phyloP scores from a whole-genome alignment of 345 rosid genomes.

The Moringa oleifera region DNA sequence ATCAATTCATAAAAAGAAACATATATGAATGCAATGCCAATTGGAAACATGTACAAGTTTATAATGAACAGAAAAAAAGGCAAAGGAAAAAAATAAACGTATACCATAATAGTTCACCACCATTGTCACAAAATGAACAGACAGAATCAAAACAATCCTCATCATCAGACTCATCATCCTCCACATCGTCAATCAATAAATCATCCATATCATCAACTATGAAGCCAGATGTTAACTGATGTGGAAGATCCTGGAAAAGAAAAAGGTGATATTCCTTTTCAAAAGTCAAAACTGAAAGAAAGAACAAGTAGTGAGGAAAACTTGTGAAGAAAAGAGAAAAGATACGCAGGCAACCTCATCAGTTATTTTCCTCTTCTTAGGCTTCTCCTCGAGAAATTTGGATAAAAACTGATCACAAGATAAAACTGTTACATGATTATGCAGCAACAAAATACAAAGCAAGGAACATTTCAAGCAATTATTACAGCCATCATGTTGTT shows the following conservation, averaged over 20 bases:
- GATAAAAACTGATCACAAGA: constrained; percentile 50
- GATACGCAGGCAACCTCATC: constrained; percentile 42
- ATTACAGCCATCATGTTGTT: not conserved
- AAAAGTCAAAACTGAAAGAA: too few relatives aligned
- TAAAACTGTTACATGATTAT: not conserved
- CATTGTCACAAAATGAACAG: constrained; percentile 88
- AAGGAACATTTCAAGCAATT: not conserved
- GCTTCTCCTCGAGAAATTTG: constrained; percentile 59
- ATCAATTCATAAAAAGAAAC: not conserved
- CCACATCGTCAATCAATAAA: constrained; percentile 22
- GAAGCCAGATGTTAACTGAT: constrained; percentile 33
- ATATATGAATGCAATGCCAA: too few relatives aligned
- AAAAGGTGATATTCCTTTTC: too few relatives aligned
- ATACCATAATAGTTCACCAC: constrained; percentile 73
- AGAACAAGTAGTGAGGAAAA: not conserved
- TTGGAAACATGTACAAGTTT: not conserved
- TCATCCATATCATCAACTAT: constrained; percentile 57
- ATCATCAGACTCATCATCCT: constrained; percentile 34
- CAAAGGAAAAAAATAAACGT: constrained; percentile 2
- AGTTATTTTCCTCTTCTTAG: constrained; percentile 37
- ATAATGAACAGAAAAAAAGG: not conserved
- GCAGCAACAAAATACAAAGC: not conserved
- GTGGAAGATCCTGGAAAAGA: constrained; percentile 47
- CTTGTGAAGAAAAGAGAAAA: constrained; percentile 12
- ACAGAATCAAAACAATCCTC: constrained; percentile 63